Conservation (phyloP, 331 rosid species). For the Malus hybrid region DNA sequence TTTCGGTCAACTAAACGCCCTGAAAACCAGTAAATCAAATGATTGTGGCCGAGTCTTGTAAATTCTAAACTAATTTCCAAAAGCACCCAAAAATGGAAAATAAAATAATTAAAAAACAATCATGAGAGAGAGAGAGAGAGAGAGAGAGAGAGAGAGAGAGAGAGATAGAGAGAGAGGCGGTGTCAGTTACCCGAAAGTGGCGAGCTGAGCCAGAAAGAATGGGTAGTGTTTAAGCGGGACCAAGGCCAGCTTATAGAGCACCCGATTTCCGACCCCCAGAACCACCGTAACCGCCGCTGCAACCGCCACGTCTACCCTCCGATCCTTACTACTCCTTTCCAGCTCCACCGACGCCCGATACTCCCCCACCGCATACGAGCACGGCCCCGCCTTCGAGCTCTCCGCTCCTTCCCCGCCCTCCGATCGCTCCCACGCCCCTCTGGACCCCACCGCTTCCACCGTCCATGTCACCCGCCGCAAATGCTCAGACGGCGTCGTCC, state of each 20-base stretch:
- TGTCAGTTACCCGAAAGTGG: conserved; percentile 67
- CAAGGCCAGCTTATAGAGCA: conserved; percentile 76
- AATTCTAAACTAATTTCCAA: neutral
- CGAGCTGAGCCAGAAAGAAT: conserved; percentile 88
- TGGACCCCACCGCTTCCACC: conserved; percentile 20
- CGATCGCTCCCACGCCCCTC: conserved; percentile 38
- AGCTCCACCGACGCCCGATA: conserved; percentile 17
- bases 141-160: neutral
- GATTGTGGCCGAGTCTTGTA: neutral
- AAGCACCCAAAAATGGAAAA: neutral
- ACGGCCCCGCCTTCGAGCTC: conserved; percentile 21
- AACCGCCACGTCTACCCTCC: conserved; percentile 45
- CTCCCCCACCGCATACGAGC: conserved; percentile 39
- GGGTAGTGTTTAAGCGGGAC: conserved; percentile 83
- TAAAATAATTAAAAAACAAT: neutral
- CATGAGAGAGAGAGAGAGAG: neutral
- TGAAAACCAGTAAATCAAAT: neutral
- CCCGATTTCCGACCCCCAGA: conserved; percentile 75
- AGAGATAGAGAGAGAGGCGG: neutral
- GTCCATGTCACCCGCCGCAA: conserved; percentile 9
- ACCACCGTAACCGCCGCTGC: conserved; percentile 67
- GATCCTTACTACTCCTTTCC: conserved; percentile 16
- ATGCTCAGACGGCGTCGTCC: conserved; percentile 2
- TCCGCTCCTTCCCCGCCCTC: conserved; percentile 20
- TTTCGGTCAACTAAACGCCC: neutral